These are phyloP conservation scores for Hygrocybe coccinea DNA, from an alignment of 768 basidiomycete species.

Conservation along the genomic window DNA sequence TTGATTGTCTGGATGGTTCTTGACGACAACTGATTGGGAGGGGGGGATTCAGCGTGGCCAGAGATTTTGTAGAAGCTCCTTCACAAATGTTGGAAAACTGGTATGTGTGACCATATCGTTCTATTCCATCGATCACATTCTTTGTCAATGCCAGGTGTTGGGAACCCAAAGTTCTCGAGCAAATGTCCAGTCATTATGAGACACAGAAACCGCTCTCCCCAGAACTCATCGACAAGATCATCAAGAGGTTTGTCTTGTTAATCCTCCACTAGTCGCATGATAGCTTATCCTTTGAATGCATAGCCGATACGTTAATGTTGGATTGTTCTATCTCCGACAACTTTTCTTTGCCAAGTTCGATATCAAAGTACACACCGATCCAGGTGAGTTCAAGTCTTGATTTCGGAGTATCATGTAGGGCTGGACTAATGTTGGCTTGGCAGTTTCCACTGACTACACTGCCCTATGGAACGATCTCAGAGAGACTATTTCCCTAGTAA, in stretches of 20 bases:
- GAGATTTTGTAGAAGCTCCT: conserved; percentile 86
- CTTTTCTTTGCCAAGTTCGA: conserved; percentile 82
- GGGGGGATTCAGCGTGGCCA: conserved; percentile 43
- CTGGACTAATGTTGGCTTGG: conserved; percentile 1
- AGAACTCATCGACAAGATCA: conserved; percentile 72
- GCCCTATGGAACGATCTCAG: conserved; percentile 71
- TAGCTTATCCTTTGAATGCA: not conserved
- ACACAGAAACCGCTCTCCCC: conserved; percentile 64
- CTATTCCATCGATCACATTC: not conserved
- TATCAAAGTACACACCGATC: conserved; percentile 66
- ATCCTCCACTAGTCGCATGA: not conserved
- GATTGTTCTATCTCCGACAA: conserved; percentile 77
- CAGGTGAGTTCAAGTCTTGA: conserved; percentile 37
- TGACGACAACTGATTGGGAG: conserved; percentile 12
- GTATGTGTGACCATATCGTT: conserved; percentile 30
- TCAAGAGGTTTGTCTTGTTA: conserved; percentile 54
- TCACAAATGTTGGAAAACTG: conserved; percentile 93
- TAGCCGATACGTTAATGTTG: conserved; percentile 76
- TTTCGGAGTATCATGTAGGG: not conserved
- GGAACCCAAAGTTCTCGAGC: conserved; percentile 70
- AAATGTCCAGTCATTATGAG: conserved; percentile 79
- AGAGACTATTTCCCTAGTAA: conserved; percentile 65
- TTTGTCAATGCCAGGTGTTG: conserved; percentile 51
- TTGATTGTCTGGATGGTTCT: not conserved
- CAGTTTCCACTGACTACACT: conserved; percentile 69